Evolutionary conservation across 257 asterid genomes (phyloP).

Genomic region (Leonotis leonurus): DNA sequence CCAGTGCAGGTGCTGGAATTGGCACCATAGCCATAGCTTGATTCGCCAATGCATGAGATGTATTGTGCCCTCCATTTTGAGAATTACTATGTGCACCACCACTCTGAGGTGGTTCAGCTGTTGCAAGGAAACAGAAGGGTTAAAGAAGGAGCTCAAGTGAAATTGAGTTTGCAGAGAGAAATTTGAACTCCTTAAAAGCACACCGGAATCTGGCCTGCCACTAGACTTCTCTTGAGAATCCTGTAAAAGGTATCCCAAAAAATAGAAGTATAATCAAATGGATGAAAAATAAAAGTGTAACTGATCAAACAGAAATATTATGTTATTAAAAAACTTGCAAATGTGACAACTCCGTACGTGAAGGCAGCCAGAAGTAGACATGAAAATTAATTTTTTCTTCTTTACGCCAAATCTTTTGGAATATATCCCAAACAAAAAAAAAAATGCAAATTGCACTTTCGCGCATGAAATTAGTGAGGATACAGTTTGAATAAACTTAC

Average conservation of each 20-base stretch:
- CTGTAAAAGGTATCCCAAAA: slow-evolving; percentile 23
- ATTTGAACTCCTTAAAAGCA: slow-evolving; percentile 15
- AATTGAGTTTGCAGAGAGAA: neutral
- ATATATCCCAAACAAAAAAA: slow-evolving; percentile 8
- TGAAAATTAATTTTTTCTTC: neutral
- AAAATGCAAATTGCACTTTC: neutral
- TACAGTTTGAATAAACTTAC: slow-evolving; percentile 40
- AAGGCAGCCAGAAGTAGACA: slow-evolving; percentile 2
- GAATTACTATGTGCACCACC: slow-evolving; percentile 54
- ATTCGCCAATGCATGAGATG: slow-evolving; percentile 42
- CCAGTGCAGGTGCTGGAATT: slow-evolving; percentile 46
- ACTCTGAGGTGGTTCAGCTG: slow-evolving; percentile 63
- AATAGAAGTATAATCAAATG: neutral
- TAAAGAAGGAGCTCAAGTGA: slow-evolving; percentile 6
- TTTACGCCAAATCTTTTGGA: neutral
- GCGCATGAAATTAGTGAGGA: slow-evolving; percentile 2
- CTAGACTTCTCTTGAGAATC: slow-evolving; percentile 59
- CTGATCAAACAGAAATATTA: neutral
- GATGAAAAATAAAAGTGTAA: neutral
- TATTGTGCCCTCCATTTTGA: slow-evolving; percentile 53
- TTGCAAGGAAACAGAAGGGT: slow-evolving; percentile 13
- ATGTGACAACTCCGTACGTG: neutral
- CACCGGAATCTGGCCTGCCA: slow-evolving; percentile 60
- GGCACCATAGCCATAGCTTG: slow-evolving; percentile 48
- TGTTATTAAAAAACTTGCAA: neutral